Evolutionary conservation across 2,329 filamentous ascomycete species (phyloP), one percentile per base, ranked within the genome.

Genomic region (Cladosporium sp.): DNA sequence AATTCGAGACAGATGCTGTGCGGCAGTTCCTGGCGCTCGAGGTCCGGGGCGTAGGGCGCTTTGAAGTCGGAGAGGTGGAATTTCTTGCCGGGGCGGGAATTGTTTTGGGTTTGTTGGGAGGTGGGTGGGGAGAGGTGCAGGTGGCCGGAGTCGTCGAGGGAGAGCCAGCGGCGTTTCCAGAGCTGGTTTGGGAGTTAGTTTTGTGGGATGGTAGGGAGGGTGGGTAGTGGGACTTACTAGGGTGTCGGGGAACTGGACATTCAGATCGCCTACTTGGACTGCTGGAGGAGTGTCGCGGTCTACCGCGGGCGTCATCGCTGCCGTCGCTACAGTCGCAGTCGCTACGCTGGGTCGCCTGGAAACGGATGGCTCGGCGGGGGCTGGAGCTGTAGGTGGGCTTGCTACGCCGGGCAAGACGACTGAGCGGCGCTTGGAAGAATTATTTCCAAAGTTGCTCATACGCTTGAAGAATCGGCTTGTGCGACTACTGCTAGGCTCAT

Each of bases 241-340:
- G 63, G 92, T 96, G 75, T 98, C 94, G 0, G 95, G 95, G 76
- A 99, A 97, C 76, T 99, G 95, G 13, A 98, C 91, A 73, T 99
- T 98, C 68, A 99, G 89, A 73, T 97, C 92, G 58, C 93, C 92
- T 77, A 96, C 85, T 67, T 90, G 88, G 3, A 91, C 83, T 28
- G 89, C 83, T 61, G 88, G 81, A 39, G 79, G 80, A 58, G 77
- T 80, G 67, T 82, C 80, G 28, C 70, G 16, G 77, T 70, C 21
- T 53, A 62, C 39, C 64, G 25, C 8, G 7, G 59, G 5, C 11
- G 30, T 16, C 6, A 46, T 7, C 14, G 46, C 26, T 51, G 64
- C 30, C 28, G 51, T 34, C 25, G 49, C 36, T 39, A 63, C 30
- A 10, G 53, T 7, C 8, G 53, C 16, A 11, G 56, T 56, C 14